Percentiles rank a stretch among this genome's conserved stretches.
Evolutionary conservation across 2,329 filamentous ascomycete genomes (phyloP).

Genomic region (Byssochlamys sp.): DNA sequence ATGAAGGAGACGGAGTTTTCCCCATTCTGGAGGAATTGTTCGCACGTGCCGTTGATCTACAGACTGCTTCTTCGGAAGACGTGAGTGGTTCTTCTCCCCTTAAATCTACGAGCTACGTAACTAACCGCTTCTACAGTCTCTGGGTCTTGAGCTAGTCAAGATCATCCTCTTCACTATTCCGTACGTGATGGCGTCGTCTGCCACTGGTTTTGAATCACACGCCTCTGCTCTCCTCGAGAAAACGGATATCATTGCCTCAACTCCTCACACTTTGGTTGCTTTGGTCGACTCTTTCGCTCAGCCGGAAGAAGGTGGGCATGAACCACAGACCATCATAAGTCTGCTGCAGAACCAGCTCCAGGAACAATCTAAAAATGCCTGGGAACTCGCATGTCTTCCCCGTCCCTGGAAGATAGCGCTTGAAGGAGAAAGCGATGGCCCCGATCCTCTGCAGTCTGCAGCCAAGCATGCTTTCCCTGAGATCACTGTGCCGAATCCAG

Average conservation of each 20-base stretch:
- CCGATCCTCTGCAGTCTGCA: constrained; percentile 50
- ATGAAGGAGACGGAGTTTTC: constrained; percentile 78
- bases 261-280: constrained; percentile 72
- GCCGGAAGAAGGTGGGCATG: constrained; percentile 42
- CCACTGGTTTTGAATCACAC: constrained; percentile 60
- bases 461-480: constrained; percentile 67
- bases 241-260: constrained; percentile 86
- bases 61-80: constrained; percentile 87
- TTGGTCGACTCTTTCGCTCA: constrained; percentile 76
- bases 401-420: constrained; percentile 41
- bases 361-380: constrained; percentile 61
- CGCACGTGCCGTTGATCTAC: constrained; percentile 76
- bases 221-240: constrained; percentile 76
- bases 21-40: constrained; percentile 83
- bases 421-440: constrained; percentile 35
- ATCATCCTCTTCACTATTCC: constrained; percentile 91
- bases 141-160: constrained; percentile 79
- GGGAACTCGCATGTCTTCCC: constrained; percentile 60
- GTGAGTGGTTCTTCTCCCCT: constrained; percentile 44
- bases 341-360: constrained; percentile 80
- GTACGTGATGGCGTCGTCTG: constrained; percentile 70
- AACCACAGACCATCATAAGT: constrained; percentile 65
- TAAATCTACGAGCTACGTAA: neutral
- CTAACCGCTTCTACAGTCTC: constrained; percentile 33
- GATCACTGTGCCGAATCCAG: constrained; percentile 64